Evolutionary conservation across 495 filamentous ascomycete genomes (phyloP), one percentile per base, ranked within the genome.

Genomic region (Choiromyces venosus): DNA sequence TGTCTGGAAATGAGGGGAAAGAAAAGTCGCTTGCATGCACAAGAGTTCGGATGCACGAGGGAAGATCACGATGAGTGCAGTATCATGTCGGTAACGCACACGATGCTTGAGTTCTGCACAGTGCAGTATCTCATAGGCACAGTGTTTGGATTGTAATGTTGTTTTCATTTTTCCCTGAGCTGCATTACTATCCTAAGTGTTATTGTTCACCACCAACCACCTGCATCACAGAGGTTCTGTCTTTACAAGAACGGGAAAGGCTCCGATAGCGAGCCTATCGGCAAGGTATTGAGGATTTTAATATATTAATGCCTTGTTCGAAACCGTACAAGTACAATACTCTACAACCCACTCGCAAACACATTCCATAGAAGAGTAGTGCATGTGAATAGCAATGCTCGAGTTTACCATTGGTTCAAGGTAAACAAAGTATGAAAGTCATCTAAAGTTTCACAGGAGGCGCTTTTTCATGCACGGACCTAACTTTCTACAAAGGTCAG

Each of bases 401-500:
- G 12, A 61, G 52, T 18, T 33, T 12, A 16, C 25, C 52, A 33
- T 61, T 61, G 52, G 52, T 12, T 29, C 4, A 29, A 12, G 52
- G 25, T 61, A 33, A 61, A 61, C 52, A 61, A 61, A 61, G 25
- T 33, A 1, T 61, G 25, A 61, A 61, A 33, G 52, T 33, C 52
- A 16, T 61, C 52, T 12, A 10, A 29, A 61, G 52, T 61, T 18
- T 61, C 25, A 12, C 25, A 9, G 52, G 25, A 33, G 12, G 25
- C 40, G 14, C 2, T 61, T 61, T 29, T 61, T 16, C 25, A 29
- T 74, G 71, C 74, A 76, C 56, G 67, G 74, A 67, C 71, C 25
- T 16, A 14, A 29, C 52, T 6, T 61, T 29, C 25, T n/a, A 61
- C 52, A 61, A 33, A 33, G 52, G 12, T 14, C 12, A 42, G 9